These are phyloP conservation scores for Canavalia gladiata DNA, from an alignment of 306 rosid species.

Conservation along the genomic window DNA sequence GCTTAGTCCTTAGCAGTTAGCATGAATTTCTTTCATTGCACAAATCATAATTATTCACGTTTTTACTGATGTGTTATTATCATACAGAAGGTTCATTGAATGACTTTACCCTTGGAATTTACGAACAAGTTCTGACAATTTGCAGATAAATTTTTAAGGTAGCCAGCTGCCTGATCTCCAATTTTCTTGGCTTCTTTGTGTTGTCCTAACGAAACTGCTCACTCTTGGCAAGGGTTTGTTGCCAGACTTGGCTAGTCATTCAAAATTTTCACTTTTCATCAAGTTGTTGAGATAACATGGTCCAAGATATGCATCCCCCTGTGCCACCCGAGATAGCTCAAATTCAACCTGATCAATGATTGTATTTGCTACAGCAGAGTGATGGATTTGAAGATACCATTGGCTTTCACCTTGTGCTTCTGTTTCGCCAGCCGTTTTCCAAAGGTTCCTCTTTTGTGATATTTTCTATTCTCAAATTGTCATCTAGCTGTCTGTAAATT, in stretches of 20 bases:
- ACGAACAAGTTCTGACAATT: slow-evolving; percentile 24
- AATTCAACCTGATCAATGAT: not conserved
- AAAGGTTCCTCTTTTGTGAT: not conserved
- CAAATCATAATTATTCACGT: not conserved
- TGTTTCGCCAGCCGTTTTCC: not conserved
- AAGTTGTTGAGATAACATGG: slow-evolving; percentile 10
- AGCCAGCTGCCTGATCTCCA: slow-evolving; percentile 36
- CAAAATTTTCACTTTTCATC: not conserved
- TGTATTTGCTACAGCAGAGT: not conserved
- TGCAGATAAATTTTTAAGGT: slow-evolving; percentile 14
- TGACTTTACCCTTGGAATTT: not conserved
- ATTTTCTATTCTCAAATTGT: not conserved
- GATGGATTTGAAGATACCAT: slow-evolving; percentile 24
- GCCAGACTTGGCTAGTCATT: not conserved
- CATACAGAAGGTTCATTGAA: slow-evolving; percentile 23
- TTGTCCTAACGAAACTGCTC: slow-evolving; percentile 19
- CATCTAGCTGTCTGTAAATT: slow-evolving; percentile 2
- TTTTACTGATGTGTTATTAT: slow-evolving; percentile 6
- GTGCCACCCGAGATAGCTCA: not conserved
- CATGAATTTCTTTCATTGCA: slow-evolving; percentile 26
- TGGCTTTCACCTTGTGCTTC: not conserved
- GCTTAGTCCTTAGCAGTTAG: not conserved
- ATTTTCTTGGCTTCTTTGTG: slow-evolving; percentile 28
- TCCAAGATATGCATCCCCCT: slow-evolving; percentile 28
- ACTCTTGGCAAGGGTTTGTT: slow-evolving; percentile 32